Percentiles rank a stretch among this genome's conserved stretches.
These are phyloP conservation scores for Suillus variegatus DNA, from an alignment of 768 basidiomycete species.

Conservation along the genomic window DNA sequence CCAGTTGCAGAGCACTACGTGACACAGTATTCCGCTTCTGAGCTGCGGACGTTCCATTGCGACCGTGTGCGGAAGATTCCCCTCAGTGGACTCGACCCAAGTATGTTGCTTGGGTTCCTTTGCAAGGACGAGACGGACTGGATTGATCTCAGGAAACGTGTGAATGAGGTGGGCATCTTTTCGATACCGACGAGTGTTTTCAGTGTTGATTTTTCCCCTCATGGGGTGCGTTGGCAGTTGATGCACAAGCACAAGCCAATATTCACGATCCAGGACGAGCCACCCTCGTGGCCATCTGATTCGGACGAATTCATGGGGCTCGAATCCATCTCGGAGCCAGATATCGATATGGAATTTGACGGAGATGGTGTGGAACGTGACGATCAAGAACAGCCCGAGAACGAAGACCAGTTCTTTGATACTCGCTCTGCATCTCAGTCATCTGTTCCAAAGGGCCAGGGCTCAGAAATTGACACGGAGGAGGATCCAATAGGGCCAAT, in stretches of 20 bases:
- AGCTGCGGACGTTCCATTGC: slow-evolving; percentile 91
- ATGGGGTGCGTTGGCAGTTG: slow-evolving; percentile 13
- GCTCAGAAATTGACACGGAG: slow-evolving; percentile 66
- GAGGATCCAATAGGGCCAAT: slow-evolving; percentile 72
- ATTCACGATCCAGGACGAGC: slow-evolving; percentile 87
- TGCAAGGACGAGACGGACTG: slow-evolving; percentile 84
- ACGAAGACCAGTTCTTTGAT: slow-evolving; percentile 56
- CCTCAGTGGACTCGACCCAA: slow-evolving; percentile 86
- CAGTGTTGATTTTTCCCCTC: slow-evolving; percentile 9
- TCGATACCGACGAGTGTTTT: neutral
- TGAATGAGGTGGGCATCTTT: slow-evolving; percentile 61
- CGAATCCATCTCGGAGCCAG: slow-evolving; percentile 80
- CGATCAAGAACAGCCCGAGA: slow-evolving; percentile 32
- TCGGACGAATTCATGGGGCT: slow-evolving; percentile 74
- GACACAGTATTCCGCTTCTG: slow-evolving; percentile 67
- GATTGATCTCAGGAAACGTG: slow-evolving; percentile 73
- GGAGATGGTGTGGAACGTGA: slow-evolving; percentile 43
- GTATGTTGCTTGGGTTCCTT: slow-evolving; percentile 95
- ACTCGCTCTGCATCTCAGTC: slow-evolving; percentile 48
- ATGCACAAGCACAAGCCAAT: slow-evolving; percentile 64
- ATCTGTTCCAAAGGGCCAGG: slow-evolving; percentile 44
- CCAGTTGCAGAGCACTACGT: slow-evolving; percentile 62
- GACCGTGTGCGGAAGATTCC: slow-evolving; percentile 97
- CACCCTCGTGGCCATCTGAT: slow-evolving; percentile 78
- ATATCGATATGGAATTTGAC: slow-evolving; percentile 59